A percentile compares a stretch with the other conserved stretches of the same genome.
Evolutionary conservation across 2,329 filamentous ascomycete species (phyloP).

Genomic region (Paecilomyces sp.): DNA sequence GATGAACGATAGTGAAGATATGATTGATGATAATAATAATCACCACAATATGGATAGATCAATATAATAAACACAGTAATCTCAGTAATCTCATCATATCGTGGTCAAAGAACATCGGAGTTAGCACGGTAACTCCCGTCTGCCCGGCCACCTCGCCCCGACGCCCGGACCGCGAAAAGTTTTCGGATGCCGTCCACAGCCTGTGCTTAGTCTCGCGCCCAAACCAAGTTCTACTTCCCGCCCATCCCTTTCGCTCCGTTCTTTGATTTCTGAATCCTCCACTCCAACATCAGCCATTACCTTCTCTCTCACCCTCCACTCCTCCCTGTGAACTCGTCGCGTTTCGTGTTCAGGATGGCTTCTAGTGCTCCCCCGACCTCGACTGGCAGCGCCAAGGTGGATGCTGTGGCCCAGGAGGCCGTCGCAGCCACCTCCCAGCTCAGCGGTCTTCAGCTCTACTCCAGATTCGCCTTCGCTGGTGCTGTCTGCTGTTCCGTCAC

Average conservation of each 20-base stretch:
- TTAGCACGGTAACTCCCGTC: neutral
- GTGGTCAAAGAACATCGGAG: neutral
- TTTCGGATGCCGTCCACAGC: neutral
- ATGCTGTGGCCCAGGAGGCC: constrained; percentile 15
- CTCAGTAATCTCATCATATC: no score
- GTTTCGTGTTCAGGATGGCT: neutral
- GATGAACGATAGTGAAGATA: neutral
- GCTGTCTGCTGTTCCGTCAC: constrained; percentile 97
- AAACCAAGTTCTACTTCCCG: neutral
- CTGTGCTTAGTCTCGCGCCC: no score
- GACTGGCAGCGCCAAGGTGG: constrained; percentile 12
- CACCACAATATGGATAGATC: no score
- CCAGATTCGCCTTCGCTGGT: constrained; percentile 92
- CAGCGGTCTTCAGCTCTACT: constrained; percentile 70
- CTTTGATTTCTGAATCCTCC: neutral
- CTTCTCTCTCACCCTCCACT: constrained; percentile 5
- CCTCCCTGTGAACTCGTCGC: constrained; percentile 1
- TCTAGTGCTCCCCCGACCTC: constrained; percentile 6
- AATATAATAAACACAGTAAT: no score
- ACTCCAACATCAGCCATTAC: constrained; percentile 3
- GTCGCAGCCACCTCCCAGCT: constrained; percentile 37
- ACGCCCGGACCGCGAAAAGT: neutral
- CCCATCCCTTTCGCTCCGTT: neutral
- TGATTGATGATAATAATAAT: no score
- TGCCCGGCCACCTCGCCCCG: neutral